A percentile compares a stretch with the other conserved stretches of the same genome.
phyloP scores from a whole-genome alignment of 129 eudicot genomes.

The Pseudognaphalium luteoalbum region DNA sequence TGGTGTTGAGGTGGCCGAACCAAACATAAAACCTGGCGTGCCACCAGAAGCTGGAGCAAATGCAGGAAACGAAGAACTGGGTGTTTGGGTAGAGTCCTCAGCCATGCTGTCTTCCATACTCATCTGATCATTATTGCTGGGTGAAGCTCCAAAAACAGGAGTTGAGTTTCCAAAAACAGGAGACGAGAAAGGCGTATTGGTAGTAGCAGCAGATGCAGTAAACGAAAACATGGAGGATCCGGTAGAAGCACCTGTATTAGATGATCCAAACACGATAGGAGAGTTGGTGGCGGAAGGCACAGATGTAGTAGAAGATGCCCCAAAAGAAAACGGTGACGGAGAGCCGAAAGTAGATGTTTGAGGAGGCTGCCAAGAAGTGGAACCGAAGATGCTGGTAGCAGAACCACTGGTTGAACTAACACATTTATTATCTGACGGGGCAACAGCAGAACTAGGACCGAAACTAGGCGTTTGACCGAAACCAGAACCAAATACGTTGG shows the following conservation, averaged over 20 bases:
- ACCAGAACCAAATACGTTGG: conserved; percentile 41
- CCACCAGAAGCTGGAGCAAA: conserved; percentile 55
- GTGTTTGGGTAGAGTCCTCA: conserved; percentile 68
- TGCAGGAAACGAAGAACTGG: conserved; percentile 50
- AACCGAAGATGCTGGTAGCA: conserved; percentile 43
- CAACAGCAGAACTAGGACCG: conserved; percentile 21
- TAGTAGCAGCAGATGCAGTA: conserved; percentile 38
- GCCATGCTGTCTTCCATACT: conserved; percentile 91
- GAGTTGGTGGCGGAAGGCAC: conserved; percentile 34
- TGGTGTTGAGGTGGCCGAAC: conserved; percentile 44
- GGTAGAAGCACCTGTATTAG: conserved; percentile 46
- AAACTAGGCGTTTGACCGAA: conserved; percentile 35
- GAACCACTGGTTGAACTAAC: conserved; percentile 32
- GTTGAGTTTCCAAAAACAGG: conserved; percentile 44
- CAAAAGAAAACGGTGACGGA: conserved; percentile 53
- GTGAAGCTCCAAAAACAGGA: conserved; percentile 34
- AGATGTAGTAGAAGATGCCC: conserved; percentile 39
- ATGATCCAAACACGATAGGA: conserved; percentile 45
- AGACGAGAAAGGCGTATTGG: conserved; percentile 37
- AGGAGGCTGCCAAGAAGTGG: conserved; percentile 21
- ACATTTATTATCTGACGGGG: conserved; percentile 23
- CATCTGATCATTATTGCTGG: conserved; percentile 58
- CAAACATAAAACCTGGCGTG: conserved; percentile 53
- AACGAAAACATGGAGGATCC: conserved; percentile 53
- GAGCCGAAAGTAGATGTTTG: conserved; percentile 22